Evolutionary conservation across 192 early-diverging fungal genomes (phyloP), one percentile per base, ranked within the genome.

Genomic region (Linnemannia schmuckeri): DNA sequence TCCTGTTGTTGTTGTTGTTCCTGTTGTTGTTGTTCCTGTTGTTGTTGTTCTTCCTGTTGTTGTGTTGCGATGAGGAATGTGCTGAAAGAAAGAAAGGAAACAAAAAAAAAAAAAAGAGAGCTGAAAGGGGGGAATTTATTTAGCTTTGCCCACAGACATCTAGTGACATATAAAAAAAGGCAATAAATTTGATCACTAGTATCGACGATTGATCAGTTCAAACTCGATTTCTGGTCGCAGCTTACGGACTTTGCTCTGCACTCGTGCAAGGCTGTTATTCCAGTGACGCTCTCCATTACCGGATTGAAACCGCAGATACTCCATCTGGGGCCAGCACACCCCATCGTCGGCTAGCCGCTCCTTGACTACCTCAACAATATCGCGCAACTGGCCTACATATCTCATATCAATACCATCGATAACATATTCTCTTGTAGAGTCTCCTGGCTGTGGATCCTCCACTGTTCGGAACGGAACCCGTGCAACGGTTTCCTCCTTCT

Each of bases 141-240:
- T 52, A 4, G 15, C 47, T 49, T 49, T 18, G 17, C 47, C 47
- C 18, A 52, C 4, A 15, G 17, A 2, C 5, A 22, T 22, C 15
- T n/a, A 22, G 49, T 6, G 49, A 52, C 3, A 22, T 52, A 18
- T 37, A 46, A 15, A 24, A 55, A 55, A 55, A 55, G 52, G 52
- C 52, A 46, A 46, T 12, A 46, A 46, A 46, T 15, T 46, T 55
- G 20, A 55, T 55, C 20, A 55, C 6, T 13, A 15, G 0, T 0
- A 57, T 27, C 55, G 6, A 6, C 55, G 30, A 13, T 30, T 30
- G 61, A 66, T 13, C 12, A 33, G 9, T 8, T 63, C 30, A 63
- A 63, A 30, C 61, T 63, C 57, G 57, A 63, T 63, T 10, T 63
- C 57, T 63, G 57, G 57, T 63, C 57, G 57, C 57, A 63, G 24